Evolutionary conservation across 768 basidiomycete genomes (phyloP), one percentile per base, ranked within the genome.

Genomic region (Suillus cothurnatus): DNA sequence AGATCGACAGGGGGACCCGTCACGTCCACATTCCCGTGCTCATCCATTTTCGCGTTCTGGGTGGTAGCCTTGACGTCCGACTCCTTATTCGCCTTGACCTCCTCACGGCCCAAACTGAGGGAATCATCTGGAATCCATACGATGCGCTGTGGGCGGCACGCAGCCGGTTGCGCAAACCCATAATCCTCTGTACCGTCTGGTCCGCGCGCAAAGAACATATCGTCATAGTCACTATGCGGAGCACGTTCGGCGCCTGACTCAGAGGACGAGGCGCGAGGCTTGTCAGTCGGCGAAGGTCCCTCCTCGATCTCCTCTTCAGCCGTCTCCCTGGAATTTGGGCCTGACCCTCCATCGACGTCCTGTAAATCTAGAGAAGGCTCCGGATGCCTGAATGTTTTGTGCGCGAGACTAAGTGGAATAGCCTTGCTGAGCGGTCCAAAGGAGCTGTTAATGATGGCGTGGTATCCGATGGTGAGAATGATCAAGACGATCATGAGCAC

Each of bases 111-210:
- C 62, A 94, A 71, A 11, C 89, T 88, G n/a, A 86, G 78, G 28
- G 76, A 70, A 73, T 99, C 97, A 45, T 79, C 77, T 26, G 97
- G 93, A 62, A 98, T 76, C 97, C 97, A 99, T 38, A 98, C 80
- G 6, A 87, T 81, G 67, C 89, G 83, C 77, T 95, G 93, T 56
- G 91, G 87, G 60, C 86, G 77, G 67, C 81, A 86, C 62, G 86
- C 83, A 8, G 94, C 94, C 19, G 97, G 97, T 71, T 97, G 97
- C 55, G 91, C 88, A 79, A 97, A 98, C 15, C 91, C 90, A 71
- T 88, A 88, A 59, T 86, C 73, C 66, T 74, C 63, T 56, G 21
- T n/a, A 11, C 72, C 76, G 23, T 76, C 75, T 2, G 62, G 47
- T 28, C 74, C 70, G 52, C 66, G 71, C 56, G 74, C 66, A 39